Conservation (phyloP, 176 grass and related monocot genomes). For the Rhynchospora pubera region DNA sequence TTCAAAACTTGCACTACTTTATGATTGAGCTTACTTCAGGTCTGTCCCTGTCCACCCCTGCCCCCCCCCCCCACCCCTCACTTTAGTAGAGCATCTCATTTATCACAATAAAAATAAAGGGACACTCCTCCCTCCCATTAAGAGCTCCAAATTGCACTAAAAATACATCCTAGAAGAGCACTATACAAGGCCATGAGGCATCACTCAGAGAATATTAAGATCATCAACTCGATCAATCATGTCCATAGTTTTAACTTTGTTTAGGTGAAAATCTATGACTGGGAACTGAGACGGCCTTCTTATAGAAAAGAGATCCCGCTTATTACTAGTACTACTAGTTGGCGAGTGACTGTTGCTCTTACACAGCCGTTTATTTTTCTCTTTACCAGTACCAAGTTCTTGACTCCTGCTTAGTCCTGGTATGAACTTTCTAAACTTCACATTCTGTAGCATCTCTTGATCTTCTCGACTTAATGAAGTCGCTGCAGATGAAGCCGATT, state of each 20-base stretch:
- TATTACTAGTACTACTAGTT: constrained; percentile 40
- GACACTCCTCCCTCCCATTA: neutral
- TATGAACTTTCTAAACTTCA: constrained; percentile 75
- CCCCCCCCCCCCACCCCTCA: neutral
- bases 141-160: neutral
- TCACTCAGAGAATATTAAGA: constrained; percentile 45
- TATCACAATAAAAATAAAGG: neutral
- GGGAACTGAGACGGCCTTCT: constrained; percentile 62
- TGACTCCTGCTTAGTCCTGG: constrained; percentile 95
- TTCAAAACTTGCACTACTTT: neutral
- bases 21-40: neutral
- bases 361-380: constrained; percentile 58
- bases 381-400: constrained; percentile 62
- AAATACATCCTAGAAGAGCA: neutral
- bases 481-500: constrained; percentile 30
- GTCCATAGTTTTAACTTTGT: constrained; percentile 77
- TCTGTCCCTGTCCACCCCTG: neutral
- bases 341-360: constrained; percentile 95
- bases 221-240: constrained; percentile 81
- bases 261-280: constrained; percentile 72
- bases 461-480: constrained; percentile 71
- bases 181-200: neutral
- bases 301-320: constrained; percentile 50
- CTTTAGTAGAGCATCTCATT: neutral
- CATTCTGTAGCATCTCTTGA: constrained; percentile 84